phyloP scores from a whole-genome alignment of 306 rosid species.

The Carpinus viminea region DNA sequence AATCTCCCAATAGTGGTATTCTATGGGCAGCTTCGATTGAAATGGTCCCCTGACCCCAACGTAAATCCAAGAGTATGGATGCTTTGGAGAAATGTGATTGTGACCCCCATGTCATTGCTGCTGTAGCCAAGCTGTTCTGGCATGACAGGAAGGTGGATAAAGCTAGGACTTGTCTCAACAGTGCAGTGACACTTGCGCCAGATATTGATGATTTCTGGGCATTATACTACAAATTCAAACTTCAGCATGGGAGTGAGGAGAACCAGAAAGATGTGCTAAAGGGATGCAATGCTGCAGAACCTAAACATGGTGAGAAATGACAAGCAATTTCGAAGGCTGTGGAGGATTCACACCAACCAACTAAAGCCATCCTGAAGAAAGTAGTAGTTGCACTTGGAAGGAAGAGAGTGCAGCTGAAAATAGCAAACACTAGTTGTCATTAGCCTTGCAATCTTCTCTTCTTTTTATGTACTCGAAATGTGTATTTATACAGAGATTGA shows the following conservation, averaged over 20 bases:
- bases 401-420: constrained; percentile 77
- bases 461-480: neutral
- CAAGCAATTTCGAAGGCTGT: constrained; percentile 78
- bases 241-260: constrained; percentile 86
- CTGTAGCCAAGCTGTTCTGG: constrained; percentile 89
- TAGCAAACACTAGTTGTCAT: constrained; percentile 40
- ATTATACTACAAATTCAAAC: constrained; percentile 74
- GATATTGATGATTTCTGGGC: constrained; percentile 95
- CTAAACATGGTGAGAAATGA: constrained; percentile 95
- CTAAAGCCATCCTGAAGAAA: constrained; percentile 80
- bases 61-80: constrained; percentile 84
- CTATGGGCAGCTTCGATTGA: constrained; percentile 92
- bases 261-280: constrained; percentile 74
- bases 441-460: neutral
- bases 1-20: constrained; percentile 83
- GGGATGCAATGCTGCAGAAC: constrained; percentile 79
- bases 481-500: neutral
- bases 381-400: constrained; percentile 76
- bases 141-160: constrained; percentile 87
- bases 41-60: constrained; percentile 93
- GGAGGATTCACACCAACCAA: constrained; percentile 87
- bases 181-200: constrained; percentile 91
- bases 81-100: constrained; percentile 90
- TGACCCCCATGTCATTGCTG: constrained; percentile 82
- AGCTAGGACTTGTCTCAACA: constrained; percentile 82